These are phyloP conservation scores for Colletotrichum limetticola DNA, from an alignment of 2,329 filamentous ascomycete genomes.

Conservation along the genomic window DNA sequence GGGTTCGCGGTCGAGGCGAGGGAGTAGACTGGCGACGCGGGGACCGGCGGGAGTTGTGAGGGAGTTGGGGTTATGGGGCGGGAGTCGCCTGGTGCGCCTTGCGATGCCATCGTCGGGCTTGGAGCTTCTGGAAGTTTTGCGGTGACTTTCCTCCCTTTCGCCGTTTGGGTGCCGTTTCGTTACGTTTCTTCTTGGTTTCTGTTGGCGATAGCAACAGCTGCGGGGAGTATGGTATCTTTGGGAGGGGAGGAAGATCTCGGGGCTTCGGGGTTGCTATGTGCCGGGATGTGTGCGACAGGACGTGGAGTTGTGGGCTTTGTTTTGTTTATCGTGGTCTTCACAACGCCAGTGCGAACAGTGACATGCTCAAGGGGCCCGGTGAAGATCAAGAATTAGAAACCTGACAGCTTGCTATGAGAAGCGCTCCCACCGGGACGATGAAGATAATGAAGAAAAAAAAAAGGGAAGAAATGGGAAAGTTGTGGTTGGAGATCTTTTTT, in stretches of 20 bases:
- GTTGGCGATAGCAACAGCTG: conserved; percentile 13
- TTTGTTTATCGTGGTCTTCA: neutral
- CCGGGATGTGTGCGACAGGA: neutral
- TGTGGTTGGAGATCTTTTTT: conserved; percentile 8
- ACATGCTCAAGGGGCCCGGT: neutral
- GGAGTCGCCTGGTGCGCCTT: conserved; percentile 49
- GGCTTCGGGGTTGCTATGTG: conserved; percentile 5
- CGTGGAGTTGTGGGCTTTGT: neutral
- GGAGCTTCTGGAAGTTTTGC: neutral
- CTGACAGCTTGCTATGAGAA: neutral
- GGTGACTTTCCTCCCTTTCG: neutral
- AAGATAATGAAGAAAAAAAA: neutral
- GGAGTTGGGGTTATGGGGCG: conserved; percentile 54
- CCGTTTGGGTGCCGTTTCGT: neutral
- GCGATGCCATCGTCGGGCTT: conserved; percentile 44
- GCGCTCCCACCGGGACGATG: neutral
- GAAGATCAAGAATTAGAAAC: neutral
- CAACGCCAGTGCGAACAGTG: neutral
- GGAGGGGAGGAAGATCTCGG: neutral
- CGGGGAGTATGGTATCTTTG: neutral
- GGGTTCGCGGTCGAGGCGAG: conserved; percentile 72
- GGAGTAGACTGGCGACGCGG: conserved; percentile 71
- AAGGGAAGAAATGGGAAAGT: neutral
- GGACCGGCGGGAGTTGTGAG: conserved; percentile 69
- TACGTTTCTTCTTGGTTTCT: neutral